phyloP scores from a whole-genome alignment of 2,329 filamentous ascomycete genomes.

The Penicillium sp. region DNA sequence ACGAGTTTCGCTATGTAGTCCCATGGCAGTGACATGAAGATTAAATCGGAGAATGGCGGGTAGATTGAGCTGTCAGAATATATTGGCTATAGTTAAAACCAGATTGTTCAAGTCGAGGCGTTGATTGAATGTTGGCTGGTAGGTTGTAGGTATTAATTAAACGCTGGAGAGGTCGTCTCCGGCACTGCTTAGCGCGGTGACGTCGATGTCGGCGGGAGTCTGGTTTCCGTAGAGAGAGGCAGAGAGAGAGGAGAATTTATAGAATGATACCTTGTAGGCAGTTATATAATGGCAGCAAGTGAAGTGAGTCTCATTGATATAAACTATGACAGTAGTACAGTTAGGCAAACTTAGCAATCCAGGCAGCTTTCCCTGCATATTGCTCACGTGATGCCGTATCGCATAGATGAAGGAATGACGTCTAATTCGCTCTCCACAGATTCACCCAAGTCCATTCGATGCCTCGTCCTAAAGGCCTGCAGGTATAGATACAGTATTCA shows the following conservation, averaged over 20 bases:
- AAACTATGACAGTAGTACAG: background rate
- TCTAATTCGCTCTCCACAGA: background rate
- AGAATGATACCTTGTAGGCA: too few relatives aligned
- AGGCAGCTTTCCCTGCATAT: background rate
- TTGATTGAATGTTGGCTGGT: background rate
- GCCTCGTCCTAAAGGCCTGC: background rate
- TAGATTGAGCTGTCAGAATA: background rate
- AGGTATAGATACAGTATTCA: background rate
- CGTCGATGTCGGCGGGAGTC: too few relatives aligned
- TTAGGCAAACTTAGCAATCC: background rate
- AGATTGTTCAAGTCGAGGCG: background rate
- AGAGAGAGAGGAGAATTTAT: too few relatives aligned
- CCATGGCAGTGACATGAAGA: slow-evolving; percentile 63
- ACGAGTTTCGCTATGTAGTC: slow-evolving; percentile 99
- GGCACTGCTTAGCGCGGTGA: background rate
- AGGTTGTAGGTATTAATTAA: background rate
- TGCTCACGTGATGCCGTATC: background rate
- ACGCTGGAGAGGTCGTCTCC: background rate
- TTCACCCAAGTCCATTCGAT: background rate
- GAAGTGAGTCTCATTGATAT: too few relatives aligned
- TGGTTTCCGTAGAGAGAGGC: too few relatives aligned
- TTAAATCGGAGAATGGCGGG: slow-evolving; percentile 4
- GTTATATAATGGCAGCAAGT: too few relatives aligned
- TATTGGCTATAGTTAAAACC: background rate
- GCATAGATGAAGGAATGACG: background rate